Percentiles rank a stretch among this genome's conserved stretches.
Evolutionary conservation across 2,329 filamentous ascomycete genomes (phyloP).

Genomic region (Colletotrichum echinochloae): DNA sequence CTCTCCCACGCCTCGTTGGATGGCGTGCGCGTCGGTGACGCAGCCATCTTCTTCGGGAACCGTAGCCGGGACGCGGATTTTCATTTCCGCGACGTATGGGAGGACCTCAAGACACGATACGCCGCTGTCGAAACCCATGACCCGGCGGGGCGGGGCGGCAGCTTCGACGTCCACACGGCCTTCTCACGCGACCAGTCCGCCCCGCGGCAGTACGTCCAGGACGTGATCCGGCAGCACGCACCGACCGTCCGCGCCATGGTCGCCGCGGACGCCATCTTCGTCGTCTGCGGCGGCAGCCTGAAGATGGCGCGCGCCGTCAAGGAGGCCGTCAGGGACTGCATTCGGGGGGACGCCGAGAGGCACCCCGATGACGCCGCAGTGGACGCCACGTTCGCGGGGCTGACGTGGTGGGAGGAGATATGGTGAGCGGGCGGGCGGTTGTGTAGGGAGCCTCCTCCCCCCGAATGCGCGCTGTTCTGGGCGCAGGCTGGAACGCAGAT

Average conservation of each 20-base stretch:
- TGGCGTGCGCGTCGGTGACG: constrained; percentile 33
- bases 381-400: constrained; percentile 50
- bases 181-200: constrained; percentile 60
- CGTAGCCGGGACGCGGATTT: constrained; percentile 81
- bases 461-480: not conserved
- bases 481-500: not conserved
- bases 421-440: constrained; percentile 55
- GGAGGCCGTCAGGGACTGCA: constrained; percentile 61
- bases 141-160: constrained; percentile 37
- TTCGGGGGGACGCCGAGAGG: constrained; percentile 54
- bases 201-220: constrained; percentile 68
- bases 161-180: constrained; percentile 53
- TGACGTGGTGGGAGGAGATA: constrained; percentile 69
- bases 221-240: constrained; percentile 61
- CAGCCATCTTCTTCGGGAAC: constrained; percentile 85
- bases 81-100: constrained; percentile 86
- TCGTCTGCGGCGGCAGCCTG: constrained; percentile 67
- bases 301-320: constrained; percentile 70
- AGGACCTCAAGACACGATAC: constrained; percentile 39
- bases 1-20: constrained; percentile 44
- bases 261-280: constrained; percentile 58
- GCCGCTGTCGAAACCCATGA: constrained; percentile 18
- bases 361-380: constrained; percentile 51
- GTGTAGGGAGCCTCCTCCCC: not conserved
- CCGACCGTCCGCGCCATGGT: constrained; percentile 53